Evolutionary conservation across 352 stramenopile genomes (phyloP).

Genomic region (Elongisporangium undulatum): DNA sequence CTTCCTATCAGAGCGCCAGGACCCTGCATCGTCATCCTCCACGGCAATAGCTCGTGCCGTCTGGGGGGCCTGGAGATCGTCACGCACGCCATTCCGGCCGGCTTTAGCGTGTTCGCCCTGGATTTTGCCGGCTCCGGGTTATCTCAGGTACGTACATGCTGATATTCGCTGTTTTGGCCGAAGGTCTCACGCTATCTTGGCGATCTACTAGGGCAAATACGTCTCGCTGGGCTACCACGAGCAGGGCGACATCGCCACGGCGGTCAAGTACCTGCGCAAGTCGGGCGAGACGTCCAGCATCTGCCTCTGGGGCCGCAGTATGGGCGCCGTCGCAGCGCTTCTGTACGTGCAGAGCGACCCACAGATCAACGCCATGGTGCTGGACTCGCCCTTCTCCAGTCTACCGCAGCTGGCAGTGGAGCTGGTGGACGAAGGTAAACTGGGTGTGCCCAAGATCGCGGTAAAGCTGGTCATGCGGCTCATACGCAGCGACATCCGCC

Average conservation of each 20-base stretch:
- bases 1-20: not conserved
- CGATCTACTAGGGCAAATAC: slow-evolving; percentile 57
- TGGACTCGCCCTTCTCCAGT: slow-evolving; percentile 82
- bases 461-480: slow-evolving; percentile 82
- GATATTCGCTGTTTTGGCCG: not conserved
- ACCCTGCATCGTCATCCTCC: slow-evolving; percentile 77
- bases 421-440: slow-evolving; percentile 76
- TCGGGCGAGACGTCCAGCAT: slow-evolving; percentile 51
- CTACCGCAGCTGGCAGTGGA: slow-evolving; percentile 66
- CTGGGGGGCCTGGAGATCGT: slow-evolving; percentile 74
- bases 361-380: slow-evolving; percentile 71
- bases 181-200: not conserved
- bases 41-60: slow-evolving; percentile 81
- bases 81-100: slow-evolving; percentile 65
- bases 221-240: slow-evolving; percentile 82
- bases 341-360: slow-evolving; percentile 56
- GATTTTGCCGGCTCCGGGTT: slow-evolving; percentile 76
- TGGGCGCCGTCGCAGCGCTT: slow-evolving; percentile 72
- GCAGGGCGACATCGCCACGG: slow-evolving; percentile 63
- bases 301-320: slow-evolving; percentile 73
- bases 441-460: slow-evolving; percentile 75
- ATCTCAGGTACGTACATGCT: slow-evolving; percentile 25
- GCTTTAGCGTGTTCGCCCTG: slow-evolving; percentile 80
- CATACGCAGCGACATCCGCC: slow-evolving; percentile 75
- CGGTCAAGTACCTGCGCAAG: slow-evolving; percentile 59